Conservation (phyloP, 805 yeast species). For the Torulaspora microellipsoides region DNA sequence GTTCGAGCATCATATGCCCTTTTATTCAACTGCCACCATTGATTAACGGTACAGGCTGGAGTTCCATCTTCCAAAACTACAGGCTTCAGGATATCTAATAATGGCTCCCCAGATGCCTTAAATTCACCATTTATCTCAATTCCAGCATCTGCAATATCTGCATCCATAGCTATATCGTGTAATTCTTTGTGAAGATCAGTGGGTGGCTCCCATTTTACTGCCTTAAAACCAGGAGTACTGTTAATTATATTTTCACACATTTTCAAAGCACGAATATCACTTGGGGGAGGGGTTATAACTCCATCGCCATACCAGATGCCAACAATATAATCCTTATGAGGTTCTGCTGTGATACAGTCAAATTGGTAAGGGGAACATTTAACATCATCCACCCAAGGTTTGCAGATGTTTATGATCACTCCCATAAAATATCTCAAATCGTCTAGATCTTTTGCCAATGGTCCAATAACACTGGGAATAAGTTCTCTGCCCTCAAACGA, state of each 20-base stretch:
- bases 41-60: slow-evolving; percentile 13
- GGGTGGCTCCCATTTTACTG: slow-evolving; percentile 18
- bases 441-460: slow-evolving; percentile 46
- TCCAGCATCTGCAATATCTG: slow-evolving; percentile 20
- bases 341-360: slow-evolving; percentile 1
- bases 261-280: slow-evolving; percentile 17
- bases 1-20: slow-evolving; percentile 12
- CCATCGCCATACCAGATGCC: slow-evolving; percentile 21
- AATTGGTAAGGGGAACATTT: slow-evolving; percentile 16
- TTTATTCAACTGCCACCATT: slow-evolving; percentile 18
- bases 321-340: slow-evolving; percentile 8
- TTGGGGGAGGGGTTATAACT: slow-evolving; percentile 16
- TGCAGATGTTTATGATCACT: slow-evolving; percentile 16
- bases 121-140: slow-evolving; percentile 14
- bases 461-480: slow-evolving; percentile 55
- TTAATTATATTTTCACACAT: slow-evolving; percentile 12
- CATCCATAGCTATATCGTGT: slow-evolving; percentile 14
- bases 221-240: slow-evolving; percentile 12
- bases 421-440: slow-evolving; percentile 50
- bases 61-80: slow-evolving; percentile 5
- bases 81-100: slow-evolving; percentile 13
- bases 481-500: slow-evolving; percentile 48
- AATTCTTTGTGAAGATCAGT: slow-evolving; percentile 10
- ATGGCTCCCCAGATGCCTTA: slow-evolving; percentile 14
- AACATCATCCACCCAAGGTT: slow-evolving; percentile 13